A percentile compares a stretch with the other conserved stretches of the same genome.
These are phyloP conservation scores for Chloranthus sessilifolius DNA, from an alignment of 164 flowering plant species.

Conservation along the genomic window DNA sequence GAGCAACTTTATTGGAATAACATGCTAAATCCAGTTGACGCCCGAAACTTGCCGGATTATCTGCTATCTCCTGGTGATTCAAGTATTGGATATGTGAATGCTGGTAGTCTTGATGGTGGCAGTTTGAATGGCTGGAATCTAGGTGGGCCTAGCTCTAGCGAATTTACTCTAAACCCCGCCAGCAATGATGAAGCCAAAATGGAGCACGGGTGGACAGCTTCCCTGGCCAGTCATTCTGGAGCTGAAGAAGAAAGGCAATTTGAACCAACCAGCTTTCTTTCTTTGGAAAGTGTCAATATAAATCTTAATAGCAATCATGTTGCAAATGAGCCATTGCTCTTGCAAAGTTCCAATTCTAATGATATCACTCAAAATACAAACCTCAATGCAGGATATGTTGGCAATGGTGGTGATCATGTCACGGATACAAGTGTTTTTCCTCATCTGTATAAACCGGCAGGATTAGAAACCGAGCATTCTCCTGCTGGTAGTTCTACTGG, in stretches of 20 bases:
- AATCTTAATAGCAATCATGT: constrained; percentile 21
- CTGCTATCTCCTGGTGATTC: constrained; percentile 28
- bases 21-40: constrained; percentile 36
- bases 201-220: constrained; percentile 49
- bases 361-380: constrained; percentile 25
- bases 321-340: constrained; percentile 21
- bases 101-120: constrained; percentile 25
- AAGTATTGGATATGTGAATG: constrained; percentile 22
- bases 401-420: constrained; percentile 27
- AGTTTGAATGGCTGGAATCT: constrained; percentile 37
- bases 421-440: constrained; percentile 22
- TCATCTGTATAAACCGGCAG: constrained; percentile 26
- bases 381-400: constrained; percentile 29
- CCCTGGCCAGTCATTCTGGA: constrained; percentile 23
- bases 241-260: constrained; percentile 30
- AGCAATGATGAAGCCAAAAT: constrained; percentile 33
- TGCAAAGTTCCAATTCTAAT: constrained; percentile 31
- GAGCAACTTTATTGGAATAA: constrained; percentile 40
- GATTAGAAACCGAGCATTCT: constrained; percentile 23
- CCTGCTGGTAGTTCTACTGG: constrained; percentile 31
- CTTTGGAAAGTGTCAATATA: constrained; percentile 25
- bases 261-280: constrained; percentile 27
- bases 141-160: constrained; percentile 54
- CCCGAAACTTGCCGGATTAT: constrained; percentile 27
- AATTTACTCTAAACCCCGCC: constrained; percentile 20